Evolutionary conservation across 2,329 filamentous ascomycete genomes (phyloP).

Genomic region (Aspergillus fumigatus): DNA sequence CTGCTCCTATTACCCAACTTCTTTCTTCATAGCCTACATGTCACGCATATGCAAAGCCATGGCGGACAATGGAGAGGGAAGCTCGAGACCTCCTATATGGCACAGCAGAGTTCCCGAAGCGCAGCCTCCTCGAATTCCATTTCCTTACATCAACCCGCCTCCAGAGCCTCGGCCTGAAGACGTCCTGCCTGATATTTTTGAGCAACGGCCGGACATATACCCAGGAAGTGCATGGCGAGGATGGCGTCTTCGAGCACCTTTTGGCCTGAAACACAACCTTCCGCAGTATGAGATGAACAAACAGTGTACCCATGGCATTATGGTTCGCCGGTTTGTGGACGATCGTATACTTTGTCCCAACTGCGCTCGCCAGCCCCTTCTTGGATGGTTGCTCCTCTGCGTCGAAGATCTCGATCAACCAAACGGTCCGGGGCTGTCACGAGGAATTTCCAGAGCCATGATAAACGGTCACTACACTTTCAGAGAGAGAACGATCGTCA

Average conservation of each 20-base stretch:
- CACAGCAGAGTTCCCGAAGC: not conserved
- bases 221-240: not conserved
- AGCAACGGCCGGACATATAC: not conserved
- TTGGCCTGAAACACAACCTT: not conserved
- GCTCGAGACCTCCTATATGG: not conserved
- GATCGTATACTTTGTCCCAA: constrained; percentile 51
- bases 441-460: constrained; percentile 41
- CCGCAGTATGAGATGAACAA: not conserved
- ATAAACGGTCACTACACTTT: constrained; percentile 39
- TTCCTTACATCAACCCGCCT: not conserved
- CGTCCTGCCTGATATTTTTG: not conserved
- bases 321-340: constrained; percentile 58
- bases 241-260: not conserved
- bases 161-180: not conserved
- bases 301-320: constrained; percentile 51
- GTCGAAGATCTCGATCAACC: constrained; percentile 52
- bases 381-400: constrained; percentile 73
- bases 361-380: constrained; percentile 53
- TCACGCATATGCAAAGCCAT: not conserved
- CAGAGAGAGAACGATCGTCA: constrained; percentile 39
- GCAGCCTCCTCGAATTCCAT: not conserved
- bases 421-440: constrained; percentile 26
- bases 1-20: not conserved
- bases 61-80: not conserved
- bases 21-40: not conserved